Percentiles rank a stretch among this genome's conserved stretches.
phyloP scores from a whole-genome alignment of 164 flowering plant genomes.

The Stephania cephalantha region DNA sequence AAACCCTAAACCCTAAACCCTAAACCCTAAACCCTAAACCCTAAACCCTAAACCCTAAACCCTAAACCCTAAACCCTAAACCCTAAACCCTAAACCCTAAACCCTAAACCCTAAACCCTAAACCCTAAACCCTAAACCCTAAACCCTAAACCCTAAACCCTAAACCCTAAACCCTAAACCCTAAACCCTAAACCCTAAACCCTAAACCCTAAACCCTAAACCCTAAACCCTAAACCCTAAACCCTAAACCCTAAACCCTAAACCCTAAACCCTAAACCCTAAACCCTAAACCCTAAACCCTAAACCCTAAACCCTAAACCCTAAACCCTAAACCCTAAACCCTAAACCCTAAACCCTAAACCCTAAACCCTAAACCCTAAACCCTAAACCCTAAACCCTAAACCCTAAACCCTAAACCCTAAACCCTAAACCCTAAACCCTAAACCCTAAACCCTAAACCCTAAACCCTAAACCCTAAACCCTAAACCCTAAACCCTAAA shows the following conservation, averaged over 20 bases:
- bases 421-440: constrained; percentile 12
- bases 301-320: constrained; percentile 20
- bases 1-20: too few relatives aligned
- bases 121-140: too few relatives aligned
- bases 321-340: constrained; percentile 17
- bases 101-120: too few relatives aligned
- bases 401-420: constrained; percentile 9
- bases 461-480: constrained; percentile 12
- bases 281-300: constrained; percentile 21
- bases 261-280: constrained; percentile 22
- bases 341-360: constrained; percentile 13
- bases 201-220: too few relatives aligned
- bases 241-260: constrained; percentile 18
- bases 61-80: too few relatives aligned
- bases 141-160: too few relatives aligned
- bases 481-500: constrained; percentile 9
- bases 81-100: too few relatives aligned
- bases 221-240: constrained; percentile 20
- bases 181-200: too few relatives aligned
- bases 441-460: constrained; percentile 16
- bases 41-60: too few relatives aligned
- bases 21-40: too few relatives aligned
- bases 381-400: constrained; percentile 15
- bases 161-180: too few relatives aligned
- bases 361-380: constrained; percentile 20